phyloP scores from a whole-genome alignment of 495 filamentous ascomycete species.

The Hypomontagnella monticulosa region DNA sequence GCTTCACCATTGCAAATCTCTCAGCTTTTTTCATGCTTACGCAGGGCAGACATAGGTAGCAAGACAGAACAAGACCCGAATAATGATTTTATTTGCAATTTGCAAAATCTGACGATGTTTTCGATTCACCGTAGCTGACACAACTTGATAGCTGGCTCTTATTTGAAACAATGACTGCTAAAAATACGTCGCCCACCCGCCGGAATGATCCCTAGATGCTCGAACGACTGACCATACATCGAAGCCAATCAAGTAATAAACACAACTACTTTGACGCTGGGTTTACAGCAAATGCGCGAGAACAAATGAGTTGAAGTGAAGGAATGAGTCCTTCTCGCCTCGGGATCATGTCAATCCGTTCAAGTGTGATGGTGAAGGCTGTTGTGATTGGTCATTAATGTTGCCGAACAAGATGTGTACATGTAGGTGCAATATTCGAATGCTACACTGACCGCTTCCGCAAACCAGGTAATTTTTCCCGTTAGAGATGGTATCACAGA shows the following conservation, averaged over 20 bases:
- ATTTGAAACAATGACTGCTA: neutral
- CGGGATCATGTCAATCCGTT: constrained; percentile 28
- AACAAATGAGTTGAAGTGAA: neutral
- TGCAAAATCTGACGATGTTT: neutral
- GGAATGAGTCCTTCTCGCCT: neutral
- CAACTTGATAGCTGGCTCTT: neutral
- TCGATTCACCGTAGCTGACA: too few species aligned
- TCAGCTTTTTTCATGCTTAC: neutral
- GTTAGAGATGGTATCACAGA: too few species aligned
- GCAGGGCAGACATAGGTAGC: neutral
- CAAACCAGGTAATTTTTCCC: too few species aligned
- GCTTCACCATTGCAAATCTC: neutral
- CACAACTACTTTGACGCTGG: neutral
- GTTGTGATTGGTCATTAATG: constrained; percentile 18
- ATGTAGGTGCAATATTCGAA: constrained; percentile 3
- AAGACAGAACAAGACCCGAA: neutral
- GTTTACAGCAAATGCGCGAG: neutral
- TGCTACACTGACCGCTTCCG: neutral
- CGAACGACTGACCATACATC: neutral
- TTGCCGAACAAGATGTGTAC: constrained; percentile 13
- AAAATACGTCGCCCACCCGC: neutral
- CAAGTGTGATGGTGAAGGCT: neutral
- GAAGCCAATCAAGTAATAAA: neutral
- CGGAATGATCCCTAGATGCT: neutral
- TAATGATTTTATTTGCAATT: constrained; percentile 1